A percentile compares a stretch with the other conserved stretches of the same genome.
phyloP scores from a whole-genome alignment of 176 grass and related monocot genomes.

The Carex cristatella region DNA sequence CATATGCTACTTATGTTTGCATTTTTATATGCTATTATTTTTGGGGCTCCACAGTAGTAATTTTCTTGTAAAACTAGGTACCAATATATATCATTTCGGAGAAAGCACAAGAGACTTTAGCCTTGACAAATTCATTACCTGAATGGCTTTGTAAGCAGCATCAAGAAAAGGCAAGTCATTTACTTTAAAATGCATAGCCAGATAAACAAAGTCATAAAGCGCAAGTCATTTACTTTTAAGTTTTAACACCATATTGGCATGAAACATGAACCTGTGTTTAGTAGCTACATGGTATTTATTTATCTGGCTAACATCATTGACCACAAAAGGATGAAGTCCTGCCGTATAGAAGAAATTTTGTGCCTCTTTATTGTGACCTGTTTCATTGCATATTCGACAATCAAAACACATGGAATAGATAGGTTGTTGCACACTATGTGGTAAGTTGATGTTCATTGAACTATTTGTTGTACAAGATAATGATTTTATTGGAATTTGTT shows the following conservation, averaged over 20 bases:
- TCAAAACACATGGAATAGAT: not conserved
- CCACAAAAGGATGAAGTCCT: not conserved
- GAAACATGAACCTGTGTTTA: not conserved
- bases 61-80: constrained; percentile 32
- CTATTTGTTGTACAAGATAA: not conserved
- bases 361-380: not conserved
- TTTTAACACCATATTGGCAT: not conserved
- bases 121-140: constrained; percentile 61
- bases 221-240: too few relatives aligned
- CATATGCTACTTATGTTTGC: not conserved
- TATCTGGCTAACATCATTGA: not conserved
- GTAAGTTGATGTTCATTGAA: not conserved
- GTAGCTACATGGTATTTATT: not conserved
- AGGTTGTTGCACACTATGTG: not conserved
- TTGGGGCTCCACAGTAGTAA: constrained; percentile 5
- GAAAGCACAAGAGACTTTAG: constrained; percentile 50
- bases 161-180: constrained; percentile 74
- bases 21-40: not conserved
- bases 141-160: constrained; percentile 90
- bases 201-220: not conserved
- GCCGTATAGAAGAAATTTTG: not conserved
- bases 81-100: constrained; percentile 86
- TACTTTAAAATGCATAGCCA: constrained; percentile 13
- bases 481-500: not conserved
- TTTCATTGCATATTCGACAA: not conserved